Percentiles rank a stretch among this genome's conserved stretches.
Conservation (phyloP, 2,329 filamentous ascomycete species). For the Ophiosphaerella korrae region DNA sequence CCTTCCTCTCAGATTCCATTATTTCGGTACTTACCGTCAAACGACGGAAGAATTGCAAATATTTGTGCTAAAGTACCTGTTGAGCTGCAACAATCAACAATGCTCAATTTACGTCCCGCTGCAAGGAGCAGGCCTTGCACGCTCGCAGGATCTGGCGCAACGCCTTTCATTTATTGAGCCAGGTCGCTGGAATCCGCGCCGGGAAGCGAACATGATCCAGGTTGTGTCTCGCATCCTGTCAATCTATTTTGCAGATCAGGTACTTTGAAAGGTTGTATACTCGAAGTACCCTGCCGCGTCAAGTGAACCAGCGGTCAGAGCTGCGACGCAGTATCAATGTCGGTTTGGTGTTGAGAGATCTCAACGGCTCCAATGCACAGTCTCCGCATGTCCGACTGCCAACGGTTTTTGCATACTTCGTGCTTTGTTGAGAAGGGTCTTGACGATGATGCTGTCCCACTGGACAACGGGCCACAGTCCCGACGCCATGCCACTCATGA, state of each 20-base stretch:
- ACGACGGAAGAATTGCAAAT: constrained; percentile 4
- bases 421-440: background rate
- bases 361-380: background rate
- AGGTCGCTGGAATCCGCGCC: constrained; percentile 25
- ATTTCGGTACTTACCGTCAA: background rate
- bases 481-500: too few species aligned
- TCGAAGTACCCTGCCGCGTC: constrained; percentile 11
- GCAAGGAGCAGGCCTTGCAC: constrained; percentile 1
- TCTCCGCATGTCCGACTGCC: background rate
- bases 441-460: background rate
- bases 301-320: constrained; percentile 19
- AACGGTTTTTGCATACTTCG: background rate
- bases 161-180: constrained; percentile 26
- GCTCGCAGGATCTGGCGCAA: constrained; percentile 19
- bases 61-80: constrained; percentile 11
- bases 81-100: constrained; percentile 7
- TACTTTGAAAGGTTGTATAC: constrained; percentile 14
- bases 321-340: constrained; percentile 4
- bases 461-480: too few species aligned
- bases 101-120: constrained; percentile 3
- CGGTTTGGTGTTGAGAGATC: background rate
- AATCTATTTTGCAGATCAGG: constrained; percentile 27
- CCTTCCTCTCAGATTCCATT: constrained; percentile 1
- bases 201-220: constrained; percentile 12
- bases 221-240: constrained; percentile 6